Base-by-base conservation (phyloP, 306 rosid species). In the Corylus avellana region DNA sequence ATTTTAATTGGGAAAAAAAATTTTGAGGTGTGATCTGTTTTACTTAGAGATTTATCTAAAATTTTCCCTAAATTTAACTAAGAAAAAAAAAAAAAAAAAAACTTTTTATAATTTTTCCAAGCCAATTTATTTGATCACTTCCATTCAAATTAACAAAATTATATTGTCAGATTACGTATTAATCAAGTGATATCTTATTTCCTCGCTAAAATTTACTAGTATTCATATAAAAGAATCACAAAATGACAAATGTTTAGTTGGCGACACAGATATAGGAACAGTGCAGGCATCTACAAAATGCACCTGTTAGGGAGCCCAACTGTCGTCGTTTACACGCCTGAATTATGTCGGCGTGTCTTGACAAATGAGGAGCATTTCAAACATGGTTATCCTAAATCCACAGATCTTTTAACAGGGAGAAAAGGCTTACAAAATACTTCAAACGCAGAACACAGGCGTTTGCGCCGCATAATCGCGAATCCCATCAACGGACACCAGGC, bases 261-360 rank as follows among this genome's bases (percentile, higher is more conserved):
- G 63, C 20, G 13, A 22, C 22, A 10, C 42, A 78, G 86, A 77
- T 83, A 78, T 22, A 83, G 86, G 9, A 74, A 61, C 18, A 51
- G 25, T 22, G 25, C 37, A 5, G 86, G 83, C 2, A 75, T 83
- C 67, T 83, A 74, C 86, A 83, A 59, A 32, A 58, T 80, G 11
- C 62, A 78, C 68, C 5, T 83, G 50, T 74, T 83, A 18, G 83
- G 86, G 10, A 6, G 42, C 35, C 86, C 86, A 35, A 58, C 73
- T 22, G 49, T 83, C 67, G 74, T 83, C 44, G 63, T 83, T 2
- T 35, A 42, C 9, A 29, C 12, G 58, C 77, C 86, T 22, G 86
- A 83, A 39, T 71, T 68, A 2, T 78, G 79, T 67, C 74, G 82
- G 4, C 75, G 49, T 14, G 73, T 83, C 12, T 46, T 83, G 14